phyloP scores from a whole-genome alignment of 768 basidiomycete genomes.

The Termitomyces sp. region DNA sequence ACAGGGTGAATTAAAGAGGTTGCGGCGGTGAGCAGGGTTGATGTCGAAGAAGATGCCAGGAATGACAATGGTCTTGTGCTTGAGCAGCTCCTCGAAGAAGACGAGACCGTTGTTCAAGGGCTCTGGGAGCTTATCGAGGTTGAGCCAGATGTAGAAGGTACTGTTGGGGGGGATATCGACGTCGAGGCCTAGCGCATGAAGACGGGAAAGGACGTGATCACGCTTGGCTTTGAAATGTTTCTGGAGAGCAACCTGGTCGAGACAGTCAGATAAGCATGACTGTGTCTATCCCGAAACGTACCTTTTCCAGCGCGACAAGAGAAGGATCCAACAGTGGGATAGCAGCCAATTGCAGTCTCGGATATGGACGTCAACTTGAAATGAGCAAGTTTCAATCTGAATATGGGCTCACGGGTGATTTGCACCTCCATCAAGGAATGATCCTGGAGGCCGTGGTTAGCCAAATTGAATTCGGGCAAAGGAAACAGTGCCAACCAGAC shows the following conservation, averaged over 20 bases:
- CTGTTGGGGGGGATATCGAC: constrained; percentile 71
- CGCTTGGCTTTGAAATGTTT: constrained; percentile 89
- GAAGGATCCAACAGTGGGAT: constrained; percentile 73
- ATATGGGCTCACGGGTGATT: constrained; percentile 71
- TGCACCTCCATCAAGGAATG: constrained; percentile 92
- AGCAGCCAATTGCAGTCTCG: constrained; percentile 82
- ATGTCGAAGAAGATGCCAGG: constrained; percentile 91
- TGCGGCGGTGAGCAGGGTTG: constrained; percentile 76
- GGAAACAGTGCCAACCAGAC: constrained; percentile 41
- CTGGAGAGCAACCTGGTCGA: constrained; percentile 67
- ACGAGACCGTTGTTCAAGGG: constrained; percentile 89
- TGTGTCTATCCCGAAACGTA: constrained; percentile 11
- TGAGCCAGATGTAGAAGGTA: constrained; percentile 96
- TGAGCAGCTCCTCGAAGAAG: constrained; percentile 92
- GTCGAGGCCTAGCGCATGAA: constrained; percentile 71
- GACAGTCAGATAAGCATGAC: not conserved
- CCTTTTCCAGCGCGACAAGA: constrained; percentile 66
- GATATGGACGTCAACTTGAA: not conserved
- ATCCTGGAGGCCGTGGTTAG: constrained; percentile 34
- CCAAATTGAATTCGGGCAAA: not conserved
- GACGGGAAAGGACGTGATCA: constrained; percentile 81
- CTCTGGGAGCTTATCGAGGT: constrained; percentile 68
- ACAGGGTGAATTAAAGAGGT: constrained; percentile 87
- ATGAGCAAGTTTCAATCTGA: not conserved
- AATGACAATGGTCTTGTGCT: constrained; percentile 86